Conservation (phyloP, 2,329 filamentous ascomycete species). For the Exophiala aquamarina region DNA sequence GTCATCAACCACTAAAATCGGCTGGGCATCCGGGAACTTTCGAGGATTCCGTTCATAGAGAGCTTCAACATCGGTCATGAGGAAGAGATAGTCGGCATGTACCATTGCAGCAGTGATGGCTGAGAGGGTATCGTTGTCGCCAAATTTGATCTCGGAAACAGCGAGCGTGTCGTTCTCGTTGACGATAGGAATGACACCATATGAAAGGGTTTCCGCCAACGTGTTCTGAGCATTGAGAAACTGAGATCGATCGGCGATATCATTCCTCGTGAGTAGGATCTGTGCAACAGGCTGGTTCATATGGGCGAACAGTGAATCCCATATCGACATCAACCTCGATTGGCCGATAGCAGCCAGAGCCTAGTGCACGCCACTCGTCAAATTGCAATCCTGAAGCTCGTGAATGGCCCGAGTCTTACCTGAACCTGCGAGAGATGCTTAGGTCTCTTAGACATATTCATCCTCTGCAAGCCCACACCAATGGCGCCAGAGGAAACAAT, state of each 20-base stretch:
- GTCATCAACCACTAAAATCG: slow-evolving; percentile 91
- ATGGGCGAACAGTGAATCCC: slow-evolving; percentile 89
- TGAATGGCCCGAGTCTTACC: slow-evolving; percentile 83
- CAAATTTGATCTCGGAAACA: slow-evolving; percentile 98
- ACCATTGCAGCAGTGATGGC: slow-evolving; percentile 98
- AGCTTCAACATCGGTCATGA: slow-evolving; percentile 99
- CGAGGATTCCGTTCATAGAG: slow-evolving; percentile 95
- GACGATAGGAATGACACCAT: slow-evolving; percentile 97
- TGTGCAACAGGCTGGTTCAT: slow-evolving; percentile 89
- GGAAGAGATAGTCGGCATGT: slow-evolving; percentile 90
- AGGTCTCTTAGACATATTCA: slow-evolving; percentile 83
- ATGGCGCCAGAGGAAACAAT: slow-evolving; percentile 97
- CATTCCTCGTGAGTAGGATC: slow-evolving; percentile 89
- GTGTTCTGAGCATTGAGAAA: slow-evolving; percentile 98
- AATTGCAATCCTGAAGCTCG: too few relatives aligned
- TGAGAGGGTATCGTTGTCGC: slow-evolving; percentile 95
- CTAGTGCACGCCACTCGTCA: too few relatives aligned
- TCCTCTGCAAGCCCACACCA: slow-evolving; percentile 84
- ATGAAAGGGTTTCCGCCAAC: slow-evolving; percentile 81
- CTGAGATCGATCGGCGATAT: slow-evolving; percentile 92
- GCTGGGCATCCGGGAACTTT: slow-evolving; percentile 76
- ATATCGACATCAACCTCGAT: slow-evolving; percentile 89
- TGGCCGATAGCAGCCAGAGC: slow-evolving; percentile 95
- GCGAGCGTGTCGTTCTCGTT: slow-evolving; percentile 98
- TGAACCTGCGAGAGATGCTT: slow-evolving; percentile 90